Conservation (phyloP, 2,329 filamentous ascomycete species). For the Gnomoniopsis smithogilvyi region DNA sequence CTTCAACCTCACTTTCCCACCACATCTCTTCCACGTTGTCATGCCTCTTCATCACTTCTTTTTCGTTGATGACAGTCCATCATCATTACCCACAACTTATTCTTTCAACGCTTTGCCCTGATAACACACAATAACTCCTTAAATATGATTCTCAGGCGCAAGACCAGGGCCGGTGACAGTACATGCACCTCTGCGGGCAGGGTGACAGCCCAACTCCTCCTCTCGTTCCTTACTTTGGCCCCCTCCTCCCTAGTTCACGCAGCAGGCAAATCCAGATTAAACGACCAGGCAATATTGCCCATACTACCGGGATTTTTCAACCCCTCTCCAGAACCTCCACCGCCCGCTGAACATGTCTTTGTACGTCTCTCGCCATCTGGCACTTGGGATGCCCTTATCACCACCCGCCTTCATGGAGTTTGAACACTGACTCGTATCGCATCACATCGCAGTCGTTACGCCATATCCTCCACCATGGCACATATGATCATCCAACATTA, state of each 20-base stretch:
- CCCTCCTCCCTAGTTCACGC: constrained; percentile 34
- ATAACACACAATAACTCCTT: not conserved
- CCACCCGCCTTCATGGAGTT: not conserved
- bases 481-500: constrained; percentile 71
- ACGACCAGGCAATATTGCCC: constrained; percentile 42
- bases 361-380: constrained; percentile 28
- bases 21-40: too few relatives aligned
- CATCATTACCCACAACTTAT: not conserved
- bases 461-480: constrained; percentile 91
- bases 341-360: constrained; percentile 55
- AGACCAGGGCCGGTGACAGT: constrained; percentile 21
- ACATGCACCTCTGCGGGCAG: constrained; percentile 56
- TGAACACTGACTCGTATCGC: not conserved
- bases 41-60: not conserved
- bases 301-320: constrained; percentile 34
- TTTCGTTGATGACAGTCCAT: not conserved
- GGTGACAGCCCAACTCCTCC: constrained; percentile 60
- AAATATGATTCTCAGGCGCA: constrained; percentile 27
- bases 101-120: not conserved
- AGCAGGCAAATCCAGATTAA: constrained; percentile 24
- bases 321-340: constrained; percentile 39
- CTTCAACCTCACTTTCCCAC: too few relatives aligned
- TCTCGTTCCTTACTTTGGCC: constrained; percentile 65
- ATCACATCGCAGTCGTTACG: constrained; percentile 56
- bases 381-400: not conserved